A percentile compares a stretch with the other conserved stretches of the same genome.
Evolutionary conservation across 768 basidiomycete species (phyloP).

Genomic region (Pleurotus cornucopiae): DNA sequence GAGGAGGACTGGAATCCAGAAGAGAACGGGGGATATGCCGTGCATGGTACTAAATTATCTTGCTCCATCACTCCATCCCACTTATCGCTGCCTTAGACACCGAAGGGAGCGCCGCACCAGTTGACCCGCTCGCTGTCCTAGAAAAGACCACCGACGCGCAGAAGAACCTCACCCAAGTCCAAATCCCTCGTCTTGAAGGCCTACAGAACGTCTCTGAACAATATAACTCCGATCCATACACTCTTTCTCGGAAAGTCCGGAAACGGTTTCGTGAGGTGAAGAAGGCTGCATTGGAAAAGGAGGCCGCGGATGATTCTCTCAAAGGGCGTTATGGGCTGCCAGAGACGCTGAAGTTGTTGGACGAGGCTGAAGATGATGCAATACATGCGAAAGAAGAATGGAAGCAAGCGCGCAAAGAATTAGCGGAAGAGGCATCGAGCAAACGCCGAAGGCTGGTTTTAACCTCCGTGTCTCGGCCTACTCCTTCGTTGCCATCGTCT

Average conservation of each 20-base stretch:
- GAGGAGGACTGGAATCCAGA: conserved; percentile 97
- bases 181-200: conserved; percentile 76
- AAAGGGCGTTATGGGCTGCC: conserved; percentile 78
- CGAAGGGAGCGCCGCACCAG: conserved; percentile 54
- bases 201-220: conserved; percentile 75
- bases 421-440: conserved; percentile 34
- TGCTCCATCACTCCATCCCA: not conserved
- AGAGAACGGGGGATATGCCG: conserved; percentile 89
- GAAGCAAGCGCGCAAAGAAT: conserved; percentile 46
- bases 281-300: conserved; percentile 67
- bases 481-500: conserved; percentile 17
- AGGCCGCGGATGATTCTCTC: conserved; percentile 64
- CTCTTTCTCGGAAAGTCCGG: conserved; percentile 68
- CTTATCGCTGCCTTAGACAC: conserved; percentile 47
- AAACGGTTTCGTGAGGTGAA: conserved; percentile 86
- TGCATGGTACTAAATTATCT: conserved; percentile 57
- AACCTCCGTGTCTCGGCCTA: conserved; percentile 22
- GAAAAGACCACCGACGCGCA: conserved; percentile 87
- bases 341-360: conserved; percentile 58
- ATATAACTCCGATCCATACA: conserved; percentile 83
- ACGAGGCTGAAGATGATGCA: conserved; percentile 56
- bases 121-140: conserved; percentile 81
- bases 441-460: conserved; percentile 45
- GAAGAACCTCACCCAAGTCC: conserved; percentile 65
- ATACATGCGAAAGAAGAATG: conserved; percentile 64